Percentiles rank a stretch among this genome's conserved stretches.
These are phyloP conservation scores for Talaromyces trachyspermus DNA, from an alignment of 495 filamentous ascomycete species.

Conservation along the genomic window DNA sequence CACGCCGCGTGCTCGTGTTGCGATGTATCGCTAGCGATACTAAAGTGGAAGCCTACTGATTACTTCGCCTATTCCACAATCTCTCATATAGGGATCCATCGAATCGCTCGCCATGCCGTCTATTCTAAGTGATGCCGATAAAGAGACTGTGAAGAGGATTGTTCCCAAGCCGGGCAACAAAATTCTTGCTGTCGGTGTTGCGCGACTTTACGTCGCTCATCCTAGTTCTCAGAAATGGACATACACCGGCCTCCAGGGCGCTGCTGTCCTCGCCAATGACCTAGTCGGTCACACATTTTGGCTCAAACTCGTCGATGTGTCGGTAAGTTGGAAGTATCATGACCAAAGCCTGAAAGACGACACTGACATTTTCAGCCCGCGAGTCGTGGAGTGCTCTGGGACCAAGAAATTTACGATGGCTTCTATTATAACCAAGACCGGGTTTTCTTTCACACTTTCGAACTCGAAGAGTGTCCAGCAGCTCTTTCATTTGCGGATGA, in stretches of 20 bases:
- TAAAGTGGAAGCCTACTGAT: slow-evolving; percentile 6
- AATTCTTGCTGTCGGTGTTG: slow-evolving; percentile 88
- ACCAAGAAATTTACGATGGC: slow-evolving; percentile 92
- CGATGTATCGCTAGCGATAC: slow-evolving; percentile 5
- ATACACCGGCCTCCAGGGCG: slow-evolving; percentile 89
- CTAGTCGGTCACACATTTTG: slow-evolving; percentile 91
- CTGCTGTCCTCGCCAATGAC: slow-evolving; percentile 89
- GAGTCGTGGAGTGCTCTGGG: slow-evolving; percentile 89
- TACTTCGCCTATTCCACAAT: not conserved
- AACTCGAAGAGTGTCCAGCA: slow-evolving; percentile 83
- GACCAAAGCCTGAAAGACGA: slow-evolving; percentile 14
- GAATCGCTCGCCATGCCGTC: slow-evolving; percentile 61
- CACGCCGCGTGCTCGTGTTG: not conserved
- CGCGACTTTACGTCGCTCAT: slow-evolving; percentile 88
- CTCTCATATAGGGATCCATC: not conserved
- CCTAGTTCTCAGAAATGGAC: slow-evolving; percentile 84
- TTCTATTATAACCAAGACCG: slow-evolving; percentile 94
- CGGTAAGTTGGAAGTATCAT: slow-evolving; percentile 51
- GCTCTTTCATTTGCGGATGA: slow-evolving; percentile 90
- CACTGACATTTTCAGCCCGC: slow-evolving; percentile 46
- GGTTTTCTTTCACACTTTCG: slow-evolving; percentile 95
- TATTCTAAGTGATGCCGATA: slow-evolving; percentile 83
- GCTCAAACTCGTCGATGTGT: slow-evolving; percentile 95
- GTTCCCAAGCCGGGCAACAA: slow-evolving; percentile 92
- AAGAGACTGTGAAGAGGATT: slow-evolving; percentile 82